A percentile compares a stretch with the other conserved stretches of the same genome.
phyloP scores from a whole-genome alignment of 768 basidiomycete species.

The Rhodotorula babjevae region DNA sequence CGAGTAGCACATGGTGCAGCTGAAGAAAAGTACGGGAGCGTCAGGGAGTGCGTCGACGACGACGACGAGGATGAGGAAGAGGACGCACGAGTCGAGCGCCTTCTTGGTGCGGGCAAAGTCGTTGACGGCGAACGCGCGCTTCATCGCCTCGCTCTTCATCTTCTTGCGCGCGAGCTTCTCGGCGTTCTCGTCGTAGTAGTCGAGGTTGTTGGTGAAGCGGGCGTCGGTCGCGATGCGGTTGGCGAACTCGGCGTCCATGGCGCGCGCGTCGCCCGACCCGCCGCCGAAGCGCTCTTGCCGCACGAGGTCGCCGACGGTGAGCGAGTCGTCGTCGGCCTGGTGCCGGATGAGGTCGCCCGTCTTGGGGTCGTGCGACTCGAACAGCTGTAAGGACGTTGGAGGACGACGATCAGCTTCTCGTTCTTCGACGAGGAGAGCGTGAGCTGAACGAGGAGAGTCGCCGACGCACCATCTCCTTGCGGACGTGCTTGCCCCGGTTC shows the following conservation, averaged over 20 bases:
- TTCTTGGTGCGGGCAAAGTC: conserved; percentile 94
- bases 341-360: conserved; percentile 83
- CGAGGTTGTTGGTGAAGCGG: conserved; percentile 82
- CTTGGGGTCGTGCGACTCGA: conserved; percentile 83
- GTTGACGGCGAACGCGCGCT: conserved; percentile 90
- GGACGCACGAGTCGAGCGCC: conserved; percentile 67
- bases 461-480: conserved; percentile 62
- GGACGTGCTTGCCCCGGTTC: conserved; percentile 59
- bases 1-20: conserved; percentile 47
- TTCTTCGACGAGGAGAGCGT: too few species aligned
- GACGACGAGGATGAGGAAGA: conserved; percentile 59
- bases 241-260: conserved; percentile 84
- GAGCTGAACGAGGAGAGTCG: background rate
- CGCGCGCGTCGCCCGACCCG: conserved; percentile 84
- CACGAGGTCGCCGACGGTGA: conserved; percentile 82
- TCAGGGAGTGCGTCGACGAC: background rate
- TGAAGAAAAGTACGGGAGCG: background rate
- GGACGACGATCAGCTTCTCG: too few species aligned
- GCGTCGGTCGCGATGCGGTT: conserved; percentile 79
- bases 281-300: conserved; percentile 86
- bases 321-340: conserved; percentile 83
- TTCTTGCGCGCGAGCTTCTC: conserved; percentile 86
- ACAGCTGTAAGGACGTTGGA: conserved; percentile 48
- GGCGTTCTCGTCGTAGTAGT: conserved; percentile 95
- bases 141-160: conserved; percentile 94